Conservation (phyloP, 2,329 filamentous ascomycete species). For the Sporothrix pseudoabietina region DNA sequence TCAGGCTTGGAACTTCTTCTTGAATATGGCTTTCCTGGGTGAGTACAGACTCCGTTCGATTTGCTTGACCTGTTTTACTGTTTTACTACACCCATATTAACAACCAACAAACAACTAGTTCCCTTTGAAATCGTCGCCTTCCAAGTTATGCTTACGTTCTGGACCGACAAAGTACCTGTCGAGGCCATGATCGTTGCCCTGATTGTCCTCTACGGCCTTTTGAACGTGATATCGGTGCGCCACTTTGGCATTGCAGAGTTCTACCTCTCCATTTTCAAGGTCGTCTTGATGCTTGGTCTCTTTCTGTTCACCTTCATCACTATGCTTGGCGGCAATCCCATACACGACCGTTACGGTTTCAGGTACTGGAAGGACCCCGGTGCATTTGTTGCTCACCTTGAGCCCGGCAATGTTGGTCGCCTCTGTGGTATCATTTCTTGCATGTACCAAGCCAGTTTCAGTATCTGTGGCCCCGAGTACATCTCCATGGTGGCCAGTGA, state of each 20-base stretch:
- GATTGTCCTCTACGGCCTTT: conserved; percentile 29
- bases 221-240: conserved; percentile 29
- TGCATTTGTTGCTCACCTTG: conserved; percentile 47
- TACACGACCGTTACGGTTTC: conserved; percentile 31
- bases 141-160: conserved; percentile 62
- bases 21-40: conserved; percentile 53
- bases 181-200: conserved; percentile 44
- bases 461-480: conserved; percentile 64
- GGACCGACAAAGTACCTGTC: conserved; percentile 41
- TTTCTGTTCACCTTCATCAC: conserved; percentile 53
- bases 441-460: conserved; percentile 48
- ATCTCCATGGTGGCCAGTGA: conserved; percentile 56
- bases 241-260: conserved; percentile 34
- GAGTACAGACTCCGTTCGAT: background rate
- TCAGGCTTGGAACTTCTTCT: conserved; percentile 54
- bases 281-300: conserved; percentile 53
- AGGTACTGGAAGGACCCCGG: conserved; percentile 43
- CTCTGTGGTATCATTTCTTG: conserved; percentile 48
- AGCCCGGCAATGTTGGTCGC: conserved; percentile 43
- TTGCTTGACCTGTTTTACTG: background rate
- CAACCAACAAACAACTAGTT: conserved; percentile 14
- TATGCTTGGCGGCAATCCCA: conserved; percentile 46
- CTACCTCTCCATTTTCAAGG: conserved; percentile 44
- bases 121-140: conserved; percentile 58
- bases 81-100: background rate